phyloP scores from a whole-genome alignment of 2,329 filamentous ascomycete species.

The Xylaria sp. region DNA sequence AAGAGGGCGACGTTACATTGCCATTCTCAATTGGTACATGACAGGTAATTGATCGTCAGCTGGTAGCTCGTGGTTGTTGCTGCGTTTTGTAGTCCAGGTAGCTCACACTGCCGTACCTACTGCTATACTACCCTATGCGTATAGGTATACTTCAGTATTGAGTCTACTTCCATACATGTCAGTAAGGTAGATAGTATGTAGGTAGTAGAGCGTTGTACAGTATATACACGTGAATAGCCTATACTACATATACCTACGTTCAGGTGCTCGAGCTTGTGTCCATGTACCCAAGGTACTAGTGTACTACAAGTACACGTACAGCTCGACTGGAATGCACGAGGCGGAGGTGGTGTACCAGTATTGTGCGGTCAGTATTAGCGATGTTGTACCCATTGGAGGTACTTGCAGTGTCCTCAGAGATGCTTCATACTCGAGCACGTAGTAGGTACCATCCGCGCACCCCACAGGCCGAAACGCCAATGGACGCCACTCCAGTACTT shows the following conservation, averaged over 20 bases:
- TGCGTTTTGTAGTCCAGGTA: neutral
- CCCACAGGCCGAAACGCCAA: conserved; percentile 25
- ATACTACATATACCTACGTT: too few relatives aligned
- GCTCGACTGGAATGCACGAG: neutral
- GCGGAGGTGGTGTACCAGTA: neutral
- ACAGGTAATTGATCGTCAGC: neutral
- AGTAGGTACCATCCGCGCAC: neutral
- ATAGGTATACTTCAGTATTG: neutral
- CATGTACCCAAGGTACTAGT: conserved; percentile 1
- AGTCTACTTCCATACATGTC: too few relatives aligned
- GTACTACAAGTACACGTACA: too few relatives aligned
- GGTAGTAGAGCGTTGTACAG: too few relatives aligned
- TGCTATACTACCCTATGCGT: neutral
- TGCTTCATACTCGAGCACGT: neutral
- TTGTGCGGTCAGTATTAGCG: neutral
- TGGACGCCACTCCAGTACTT: conserved; percentile 25
- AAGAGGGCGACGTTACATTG: conserved; percentile 39
- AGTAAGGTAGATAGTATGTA: too few relatives aligned
- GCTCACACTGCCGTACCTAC: neutral
- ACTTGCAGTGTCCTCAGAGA: too few relatives aligned
- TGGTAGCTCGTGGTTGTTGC: neutral
- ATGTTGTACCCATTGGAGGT: neutral
- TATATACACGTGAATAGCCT: too few relatives aligned
- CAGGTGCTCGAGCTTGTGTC: neutral
- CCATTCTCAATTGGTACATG: conserved; percentile 12